Evolutionary conservation across 768 basidiomycete species (phyloP), one percentile per base, ranked within the genome.

Genomic region (Cystofilobasidium bisporidii): DNA sequence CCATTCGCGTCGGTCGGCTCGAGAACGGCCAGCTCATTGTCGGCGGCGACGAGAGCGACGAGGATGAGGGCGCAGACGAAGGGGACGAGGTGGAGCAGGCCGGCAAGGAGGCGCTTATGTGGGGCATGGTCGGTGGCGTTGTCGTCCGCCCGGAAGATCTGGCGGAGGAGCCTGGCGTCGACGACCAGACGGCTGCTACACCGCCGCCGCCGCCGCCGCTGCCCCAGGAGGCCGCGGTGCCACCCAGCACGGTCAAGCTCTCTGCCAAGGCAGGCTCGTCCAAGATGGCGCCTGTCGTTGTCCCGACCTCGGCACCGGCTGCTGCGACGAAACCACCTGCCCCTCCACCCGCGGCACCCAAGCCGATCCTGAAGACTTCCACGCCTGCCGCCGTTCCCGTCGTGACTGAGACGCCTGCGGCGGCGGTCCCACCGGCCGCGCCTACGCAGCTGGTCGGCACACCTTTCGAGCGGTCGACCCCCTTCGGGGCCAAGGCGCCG

Each of bases 91-190:
- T 56, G 30, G 33, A 32, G 32, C 47, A 53, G 43, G 68, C 68
- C 5, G 68, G 63, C 12, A 69, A 61, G 17, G 68, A 69, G 28
- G 68, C 68, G 8, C 55, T 69, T n/a, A 69, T 69, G 68, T 64
- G 61, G 61, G 68, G 68, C 8, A 69, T 69, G 68, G 60, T 69
- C 11, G 68, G 68, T 8, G 68, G 68, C 2, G 68, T 69, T 24
- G 63, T 69, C 58, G 63, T 69, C 11, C 38, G 61, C 26, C 60
- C 61, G 6, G 67, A 68, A 17, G 61, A 68, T 28, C 61, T 68
- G 28, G 48, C 62, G 20, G 55, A 63, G 41, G 53, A 47, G 12
- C 26, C 57, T 2, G 65, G 50, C 48, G 65, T 6, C 8, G 47
- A n/a, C 5, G 14, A 48, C 22, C 11, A 8, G 47, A 5, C 47